These are phyloP conservation scores for Xylariaceae sp. DNA, from an alignment of 2,329 filamentous ascomycete genomes.

Conservation along the genomic window DNA sequence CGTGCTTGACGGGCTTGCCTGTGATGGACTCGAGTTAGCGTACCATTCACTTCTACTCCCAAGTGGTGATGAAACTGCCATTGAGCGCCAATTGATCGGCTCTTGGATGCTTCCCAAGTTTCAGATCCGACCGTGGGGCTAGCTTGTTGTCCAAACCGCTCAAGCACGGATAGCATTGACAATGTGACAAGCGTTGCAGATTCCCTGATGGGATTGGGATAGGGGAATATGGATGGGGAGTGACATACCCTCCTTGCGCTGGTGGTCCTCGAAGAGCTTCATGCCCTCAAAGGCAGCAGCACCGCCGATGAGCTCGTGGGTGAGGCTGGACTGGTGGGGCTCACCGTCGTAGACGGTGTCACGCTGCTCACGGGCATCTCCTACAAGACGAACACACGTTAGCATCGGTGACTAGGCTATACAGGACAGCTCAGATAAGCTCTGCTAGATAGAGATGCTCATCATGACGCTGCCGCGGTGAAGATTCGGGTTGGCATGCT, in stretches of 20 bases:
- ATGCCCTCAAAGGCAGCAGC: conserved; percentile 74
- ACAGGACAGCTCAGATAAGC: background rate
- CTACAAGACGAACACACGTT: conserved; percentile 24
- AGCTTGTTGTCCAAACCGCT: no score
- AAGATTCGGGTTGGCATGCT: conserved; percentile 3
- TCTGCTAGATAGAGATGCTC: background rate
- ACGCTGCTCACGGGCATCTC: conserved; percentile 39
- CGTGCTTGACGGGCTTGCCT: conserved; percentile 67
- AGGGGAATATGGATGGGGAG: background rate
- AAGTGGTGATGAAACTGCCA: background rate
- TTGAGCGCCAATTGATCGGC: background rate
- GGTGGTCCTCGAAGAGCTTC: conserved; percentile 72
- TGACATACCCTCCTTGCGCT: conserved; percentile 59
- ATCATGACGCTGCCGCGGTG: no score
- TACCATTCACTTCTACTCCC: background rate
- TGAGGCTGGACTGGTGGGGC: conserved; percentile 56
- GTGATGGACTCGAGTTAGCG: conserved; percentile 1
- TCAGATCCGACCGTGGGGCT: no score
- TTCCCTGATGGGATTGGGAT: background rate
- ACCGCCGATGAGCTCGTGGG: conserved; percentile 70
- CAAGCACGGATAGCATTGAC: no score
- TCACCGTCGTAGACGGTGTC: conserved; percentile 40
- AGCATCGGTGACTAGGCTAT: background rate
- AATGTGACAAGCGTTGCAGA: no score
- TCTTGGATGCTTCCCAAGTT: background rate